phyloP scores from a whole-genome alignment of 176 grass and related monocot species.

The Aechmea fasciata region DNA sequence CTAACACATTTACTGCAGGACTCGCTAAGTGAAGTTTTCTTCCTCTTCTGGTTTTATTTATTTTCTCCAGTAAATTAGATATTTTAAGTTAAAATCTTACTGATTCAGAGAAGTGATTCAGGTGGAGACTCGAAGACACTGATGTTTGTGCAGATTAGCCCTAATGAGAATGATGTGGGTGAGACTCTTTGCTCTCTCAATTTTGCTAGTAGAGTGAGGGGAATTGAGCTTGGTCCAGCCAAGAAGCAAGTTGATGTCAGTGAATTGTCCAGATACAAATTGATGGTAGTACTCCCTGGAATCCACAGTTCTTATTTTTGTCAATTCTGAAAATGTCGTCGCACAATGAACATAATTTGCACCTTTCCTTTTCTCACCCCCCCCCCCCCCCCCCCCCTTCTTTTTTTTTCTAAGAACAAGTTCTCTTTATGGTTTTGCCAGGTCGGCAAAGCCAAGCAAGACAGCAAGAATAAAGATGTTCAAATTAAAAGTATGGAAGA shows the following conservation, averaged over 20 bases:
- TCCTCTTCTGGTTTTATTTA: conserved; percentile 5
- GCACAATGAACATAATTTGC: background rate
- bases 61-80: background rate
- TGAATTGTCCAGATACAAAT: conserved; percentile 81
- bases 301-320: background rate
- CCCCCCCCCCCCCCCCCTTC: too few species aligned
- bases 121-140: conserved; percentile 95
- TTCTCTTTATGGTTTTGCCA: conserved; percentile 18
- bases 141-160: conserved; percentile 99
- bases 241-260: conserved; percentile 76
- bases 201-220: conserved; percentile 87
- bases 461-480: conserved; percentile 65
- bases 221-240: conserved; percentile 87
- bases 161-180: conserved; percentile 78
- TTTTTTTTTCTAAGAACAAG: background rate
- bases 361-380: background rate
- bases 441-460: conserved; percentile 78
- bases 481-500: conserved; percentile 83
- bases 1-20: conserved; percentile 90
- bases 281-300: conserved; percentile 38
- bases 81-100: conserved; percentile 3
- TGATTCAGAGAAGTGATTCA: conserved; percentile 28
- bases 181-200: conserved; percentile 96
- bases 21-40: conserved; percentile 52
- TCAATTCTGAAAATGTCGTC: background rate